Percentiles rank a stretch among this genome's conserved stretches.
Conservation (phyloP, 2,329 filamentous ascomycete genomes). For the Hypoxylon sp. region DNA sequence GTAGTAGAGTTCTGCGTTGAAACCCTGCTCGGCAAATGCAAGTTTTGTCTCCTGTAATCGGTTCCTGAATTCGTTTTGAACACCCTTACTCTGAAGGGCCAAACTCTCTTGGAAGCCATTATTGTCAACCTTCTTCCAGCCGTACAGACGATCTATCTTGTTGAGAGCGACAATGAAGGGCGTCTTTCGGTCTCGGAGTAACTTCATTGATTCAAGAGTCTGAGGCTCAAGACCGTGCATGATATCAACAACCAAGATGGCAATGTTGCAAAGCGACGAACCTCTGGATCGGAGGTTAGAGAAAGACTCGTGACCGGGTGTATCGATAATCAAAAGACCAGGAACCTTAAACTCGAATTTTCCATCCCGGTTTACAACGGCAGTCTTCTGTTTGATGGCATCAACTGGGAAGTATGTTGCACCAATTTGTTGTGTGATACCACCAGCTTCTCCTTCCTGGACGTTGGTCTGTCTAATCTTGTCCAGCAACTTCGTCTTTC, state of each 20-base stretch:
- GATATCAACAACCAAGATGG: slow-evolving; percentile 98
- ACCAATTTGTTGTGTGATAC: slow-evolving; percentile 99
- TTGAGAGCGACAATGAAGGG: slow-evolving; percentile 99
- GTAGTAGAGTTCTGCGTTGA: slow-evolving; percentile 97
- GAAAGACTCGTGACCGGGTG: slow-evolving; percentile 99
- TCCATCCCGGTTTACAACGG: slow-evolving; percentile 91
- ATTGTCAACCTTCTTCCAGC: slow-evolving; percentile 99
- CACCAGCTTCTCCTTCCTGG: slow-evolving; percentile 98
- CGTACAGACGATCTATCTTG: slow-evolving; percentile 99
- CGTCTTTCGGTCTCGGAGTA: slow-evolving; percentile 93
- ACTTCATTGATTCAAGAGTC: slow-evolving; percentile 95
- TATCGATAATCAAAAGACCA: slow-evolving; percentile 96
- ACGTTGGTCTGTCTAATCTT: slow-evolving; percentile 99
- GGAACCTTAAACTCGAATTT: slow-evolving; percentile 97
- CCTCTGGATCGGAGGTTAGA: slow-evolving; percentile 96
- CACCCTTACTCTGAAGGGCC: slow-evolving; percentile 89
- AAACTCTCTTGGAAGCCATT: slow-evolving; percentile 97
- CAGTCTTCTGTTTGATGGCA: slow-evolving; percentile 91
- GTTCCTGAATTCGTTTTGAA: slow-evolving; percentile 94
- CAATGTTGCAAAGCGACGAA: slow-evolving; percentile 99
- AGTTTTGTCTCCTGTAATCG: slow-evolving; percentile 92
- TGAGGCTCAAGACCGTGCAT: slow-evolving; percentile 99
- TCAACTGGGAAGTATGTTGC: slow-evolving; percentile 99
- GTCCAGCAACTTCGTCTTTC: slow-evolving; percentile 99
- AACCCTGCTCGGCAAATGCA: slow-evolving; percentile 94